A percentile compares a stretch with the other conserved stretches of the same genome.
phyloP scores from a whole-genome alignment of 2,329 filamentous ascomycete species.

The Scedosporium aurantiacum region DNA sequence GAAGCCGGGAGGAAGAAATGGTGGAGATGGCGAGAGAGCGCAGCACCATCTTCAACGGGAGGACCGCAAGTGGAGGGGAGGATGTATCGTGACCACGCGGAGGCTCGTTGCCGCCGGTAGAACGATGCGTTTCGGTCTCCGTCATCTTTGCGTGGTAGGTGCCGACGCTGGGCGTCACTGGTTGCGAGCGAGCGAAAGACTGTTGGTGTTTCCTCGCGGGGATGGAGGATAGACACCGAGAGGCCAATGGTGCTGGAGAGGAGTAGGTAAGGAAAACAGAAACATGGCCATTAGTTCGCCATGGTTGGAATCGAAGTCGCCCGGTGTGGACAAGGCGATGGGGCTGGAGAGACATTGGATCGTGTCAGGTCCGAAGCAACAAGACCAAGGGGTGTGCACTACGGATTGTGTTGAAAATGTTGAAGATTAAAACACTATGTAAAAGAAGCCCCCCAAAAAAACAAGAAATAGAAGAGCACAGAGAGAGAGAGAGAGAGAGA shows the following conservation, averaged over 20 bases:
- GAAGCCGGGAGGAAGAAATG: conserved; percentile 57
- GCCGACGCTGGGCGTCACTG: not conserved
- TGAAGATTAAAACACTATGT: too few species aligned
- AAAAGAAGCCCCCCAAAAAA: too few species aligned
- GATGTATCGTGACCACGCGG: not conserved
- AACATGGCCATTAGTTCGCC: not conserved
- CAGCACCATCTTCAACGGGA: conserved; percentile 55
- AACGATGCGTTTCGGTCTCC: not conserved
- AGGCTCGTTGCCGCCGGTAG: not conserved
- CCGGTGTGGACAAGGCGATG: not conserved
- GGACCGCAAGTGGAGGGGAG: conserved; percentile 44
- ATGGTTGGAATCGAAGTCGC: not conserved
- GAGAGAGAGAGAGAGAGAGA: too few species aligned
- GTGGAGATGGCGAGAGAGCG: conserved; percentile 59
- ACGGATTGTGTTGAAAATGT: too few species aligned
- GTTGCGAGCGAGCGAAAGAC: not conserved
- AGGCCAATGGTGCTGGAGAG: not conserved
- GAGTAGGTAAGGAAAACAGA: not conserved
- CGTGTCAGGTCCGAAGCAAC: not conserved
- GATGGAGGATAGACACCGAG: not conserved
- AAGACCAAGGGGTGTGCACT: too few species aligned
- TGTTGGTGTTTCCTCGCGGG: not conserved
- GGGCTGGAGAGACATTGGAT: not conserved
- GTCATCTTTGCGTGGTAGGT: not conserved
- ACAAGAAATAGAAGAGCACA: too few species aligned